Evolutionary conservation across 2,329 filamentous ascomycete species (phyloP), one percentile per base, ranked within the genome.

Genomic region (Fusarium dlaminii): DNA sequence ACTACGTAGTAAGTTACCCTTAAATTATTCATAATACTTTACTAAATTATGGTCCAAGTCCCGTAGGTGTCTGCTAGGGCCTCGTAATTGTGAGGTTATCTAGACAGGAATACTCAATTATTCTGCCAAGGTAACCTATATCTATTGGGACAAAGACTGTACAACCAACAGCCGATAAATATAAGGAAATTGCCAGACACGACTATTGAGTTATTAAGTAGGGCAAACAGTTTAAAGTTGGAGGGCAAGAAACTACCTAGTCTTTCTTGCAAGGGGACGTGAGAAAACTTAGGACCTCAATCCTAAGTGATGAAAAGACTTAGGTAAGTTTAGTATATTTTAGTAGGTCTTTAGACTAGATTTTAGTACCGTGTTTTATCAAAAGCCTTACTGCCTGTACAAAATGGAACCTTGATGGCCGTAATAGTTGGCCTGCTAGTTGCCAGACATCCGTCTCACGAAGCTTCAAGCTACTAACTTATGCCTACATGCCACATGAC

Each of bases 371-470:
- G 12, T 20, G 22, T 20, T 24, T 24, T 18, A 34, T 32, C 2
- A 14, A 32, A 51, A 11, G 30, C 17, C 24, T 32, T 24, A 32
- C 18, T n/a, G 9, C 15, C 29, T 12, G 24, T 9, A 20, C 12
- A 45, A 20, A 17, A 42, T 32, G 15, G 39, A 30, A 59, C 51
- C 66, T 58, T 70, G 66, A 66, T 66, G 66, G 65, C 15, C 18
- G 17, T 15, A 30, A 30, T 37, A 15, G 18, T 30, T 48, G 24
- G 15, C 36, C 15, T 22, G 42, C 48, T 32, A 18, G 22, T 32
- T 18, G 48, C 48, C 15, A 52, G 49, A 27, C 30, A 27, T 29
- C 32, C 13, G 8, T 24, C 27, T 12, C 20, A 30, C 15, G 8
- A 24, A 30, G 29, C n/a, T 34, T 11, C 17, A 27, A n/a, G 51